Percentiles rank a stretch among this genome's conserved stretches.
These are phyloP conservation scores for Pythium volutum DNA, from an alignment of 352 stramenopile species.

Conservation along the genomic window DNA sequence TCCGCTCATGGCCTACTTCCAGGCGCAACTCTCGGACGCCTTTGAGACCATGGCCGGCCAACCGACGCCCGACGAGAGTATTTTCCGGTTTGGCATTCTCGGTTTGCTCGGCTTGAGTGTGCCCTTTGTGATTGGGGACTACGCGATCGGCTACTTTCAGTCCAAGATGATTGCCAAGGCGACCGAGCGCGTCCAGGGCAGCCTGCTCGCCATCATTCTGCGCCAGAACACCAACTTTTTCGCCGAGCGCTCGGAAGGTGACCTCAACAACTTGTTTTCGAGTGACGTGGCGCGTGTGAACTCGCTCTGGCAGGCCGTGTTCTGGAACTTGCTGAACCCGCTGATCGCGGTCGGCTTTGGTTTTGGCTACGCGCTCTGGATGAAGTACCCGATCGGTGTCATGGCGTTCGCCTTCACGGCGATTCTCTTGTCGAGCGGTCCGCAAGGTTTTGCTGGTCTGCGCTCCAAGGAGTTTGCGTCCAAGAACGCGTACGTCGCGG, in stretches of 20 bases:
- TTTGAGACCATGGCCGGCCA: constrained; percentile 51
- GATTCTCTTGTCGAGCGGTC: constrained; percentile 75
- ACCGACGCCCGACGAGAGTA: constrained; percentile 33
- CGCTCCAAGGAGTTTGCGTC: constrained; percentile 85
- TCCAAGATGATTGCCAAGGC: constrained; percentile 90
- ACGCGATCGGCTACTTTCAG: constrained; percentile 86
- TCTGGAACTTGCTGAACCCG: constrained; percentile 87
- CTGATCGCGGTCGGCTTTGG: constrained; percentile 76
- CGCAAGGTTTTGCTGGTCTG: constrained; percentile 78
- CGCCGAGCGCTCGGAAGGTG: constrained; percentile 77
- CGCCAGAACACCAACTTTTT: constrained; percentile 82
- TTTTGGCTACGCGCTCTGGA: constrained; percentile 81
- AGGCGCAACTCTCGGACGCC: constrained; percentile 65
- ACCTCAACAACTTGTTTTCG: constrained; percentile 88
- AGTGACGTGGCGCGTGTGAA: constrained; percentile 86
- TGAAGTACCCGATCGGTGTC: constrained; percentile 77
- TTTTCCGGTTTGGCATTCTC: constrained; percentile 69
- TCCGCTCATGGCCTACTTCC: constrained; percentile 73
- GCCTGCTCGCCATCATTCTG: constrained; percentile 75
- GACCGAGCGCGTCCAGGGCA: constrained; percentile 71
- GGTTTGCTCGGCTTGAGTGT: constrained; percentile 74
- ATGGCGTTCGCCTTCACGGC: constrained; percentile 84
- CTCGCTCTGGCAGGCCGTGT: constrained; percentile 82
- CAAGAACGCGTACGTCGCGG: constrained; percentile 84
- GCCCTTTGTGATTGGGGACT: constrained; percentile 84